A percentile compares a stretch with the other conserved stretches of the same genome.
These are phyloP conservation scores for Xerocomellus dryophilus DNA, from an alignment of 768 basidiomycete genomes.

Conservation along the genomic window DNA sequence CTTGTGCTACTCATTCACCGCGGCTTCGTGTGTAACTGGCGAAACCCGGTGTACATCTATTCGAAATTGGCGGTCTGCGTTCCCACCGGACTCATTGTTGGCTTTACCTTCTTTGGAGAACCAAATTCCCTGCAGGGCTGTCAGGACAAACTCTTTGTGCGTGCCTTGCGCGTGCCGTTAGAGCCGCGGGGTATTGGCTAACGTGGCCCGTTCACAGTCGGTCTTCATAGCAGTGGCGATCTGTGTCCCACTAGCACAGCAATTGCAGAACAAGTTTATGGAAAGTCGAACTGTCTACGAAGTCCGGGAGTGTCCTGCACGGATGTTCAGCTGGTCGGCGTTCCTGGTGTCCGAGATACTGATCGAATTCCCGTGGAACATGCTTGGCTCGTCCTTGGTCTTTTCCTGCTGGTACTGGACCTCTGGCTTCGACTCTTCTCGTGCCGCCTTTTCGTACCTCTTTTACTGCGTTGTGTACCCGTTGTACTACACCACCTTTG, in stretches of 20 bases:
- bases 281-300: slow-evolving; percentile 55
- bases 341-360: slow-evolving; percentile 53
- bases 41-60: slow-evolving; percentile 39
- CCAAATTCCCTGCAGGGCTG: slow-evolving; percentile 38
- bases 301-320: slow-evolving; percentile 59
- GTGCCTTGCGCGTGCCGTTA: neutral
- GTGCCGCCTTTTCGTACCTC: slow-evolving; percentile 42
- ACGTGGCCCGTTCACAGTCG: slow-evolving; percentile 30
- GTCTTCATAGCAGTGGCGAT: slow-evolving; percentile 49
- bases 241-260: slow-evolving; percentile 49
- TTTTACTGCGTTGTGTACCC: slow-evolving; percentile 38
- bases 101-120: slow-evolving; percentile 42
- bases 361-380: slow-evolving; percentile 45
- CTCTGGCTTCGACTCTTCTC: slow-evolving; percentile 37
- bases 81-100: slow-evolving; percentile 36
- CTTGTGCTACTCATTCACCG: slow-evolving; percentile 30
- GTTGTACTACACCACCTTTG: slow-evolving; percentile 44
- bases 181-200: neutral
- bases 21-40: slow-evolving; percentile 36
- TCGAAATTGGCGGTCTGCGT: slow-evolving; percentile 40
- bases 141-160: slow-evolving; percentile 44
- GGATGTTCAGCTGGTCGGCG: slow-evolving; percentile 63
- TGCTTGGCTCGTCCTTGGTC: slow-evolving; percentile 38
- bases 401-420: slow-evolving; percentile 52
- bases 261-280: slow-evolving; percentile 59